Percentiles rank a stretch among this genome's conserved stretches.
Evolutionary conservation across 2,329 filamentous ascomycete species (phyloP).

Genomic region (Xylariaceae sp.): DNA sequence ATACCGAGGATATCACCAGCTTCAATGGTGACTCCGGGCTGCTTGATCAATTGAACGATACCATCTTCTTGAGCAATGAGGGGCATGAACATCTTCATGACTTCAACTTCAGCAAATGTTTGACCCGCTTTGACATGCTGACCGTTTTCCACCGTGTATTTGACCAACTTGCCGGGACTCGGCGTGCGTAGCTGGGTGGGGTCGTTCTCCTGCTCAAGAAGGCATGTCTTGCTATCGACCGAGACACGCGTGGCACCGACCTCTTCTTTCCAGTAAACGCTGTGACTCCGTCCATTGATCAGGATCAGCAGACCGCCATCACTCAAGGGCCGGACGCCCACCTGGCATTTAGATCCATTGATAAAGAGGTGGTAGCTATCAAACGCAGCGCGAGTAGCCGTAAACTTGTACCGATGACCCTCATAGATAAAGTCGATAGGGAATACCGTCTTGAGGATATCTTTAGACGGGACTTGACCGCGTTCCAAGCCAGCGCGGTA

Average conservation of each 20-base stretch:
- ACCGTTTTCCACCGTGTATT: conserved; percentile 94
- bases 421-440: conserved; percentile 98
- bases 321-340: conserved; percentile 85
- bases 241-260: conserved; percentile 91
- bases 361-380: conserved; percentile 98
- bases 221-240: conserved; percentile 95
- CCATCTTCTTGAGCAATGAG: conserved; percentile 91
- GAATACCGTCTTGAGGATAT: conserved; percentile 96
- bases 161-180: conserved; percentile 95
- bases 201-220: conserved; percentile 98
- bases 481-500: conserved; percentile 88
- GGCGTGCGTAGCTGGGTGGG: conserved; percentile 93
- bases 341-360: conserved; percentile 93
- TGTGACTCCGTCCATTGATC: conserved; percentile 89
- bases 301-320: conserved; percentile 91
- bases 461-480: conserved; percentile 94
- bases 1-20: conserved; percentile 99
- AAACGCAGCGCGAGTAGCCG: conserved; percentile 80
- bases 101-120: conserved; percentile 93
- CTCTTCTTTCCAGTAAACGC: conserved; percentile 99
- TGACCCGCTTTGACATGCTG: conserved; percentile 88
- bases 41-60: conserved; percentile 97
- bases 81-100: conserved; percentile 99
- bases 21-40: conserved; percentile 94
- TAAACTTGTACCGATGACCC: conserved; percentile 95